Evolutionary conservation across 1,284 basidiomycete genomes (phyloP).

Genomic region (Stygiomarasmius scandens): DNA sequence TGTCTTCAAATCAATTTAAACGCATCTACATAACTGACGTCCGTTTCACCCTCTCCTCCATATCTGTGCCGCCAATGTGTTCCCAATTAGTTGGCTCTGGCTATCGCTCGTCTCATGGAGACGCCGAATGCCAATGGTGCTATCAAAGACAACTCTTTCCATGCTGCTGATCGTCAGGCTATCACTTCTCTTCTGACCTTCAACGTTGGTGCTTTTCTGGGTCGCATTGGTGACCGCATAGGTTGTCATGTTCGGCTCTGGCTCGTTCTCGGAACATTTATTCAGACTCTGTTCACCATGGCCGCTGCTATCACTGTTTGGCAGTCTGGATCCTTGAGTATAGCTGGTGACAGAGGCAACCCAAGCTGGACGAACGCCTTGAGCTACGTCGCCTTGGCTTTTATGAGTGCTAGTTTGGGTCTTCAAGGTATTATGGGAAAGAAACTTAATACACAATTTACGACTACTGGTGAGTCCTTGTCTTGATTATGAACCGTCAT

Average conservation of each 20-base stretch:
- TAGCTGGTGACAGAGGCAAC: slow-evolving; percentile 44
- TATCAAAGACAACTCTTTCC: slow-evolving; percentile 49
- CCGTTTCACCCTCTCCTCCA: too few relatives aligned
- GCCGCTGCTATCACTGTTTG: slow-evolving; percentile 53
- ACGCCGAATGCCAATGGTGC: slow-evolving; percentile 23
- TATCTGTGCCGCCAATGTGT: background rate
- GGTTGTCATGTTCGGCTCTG: slow-evolving; percentile 64
- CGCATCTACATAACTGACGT: slow-evolving; percentile 34
- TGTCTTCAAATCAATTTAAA: too few relatives aligned
- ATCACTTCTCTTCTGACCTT: slow-evolving; percentile 63
- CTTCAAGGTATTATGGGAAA: slow-evolving; percentile 72
- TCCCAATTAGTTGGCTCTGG: too few relatives aligned
- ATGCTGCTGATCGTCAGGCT: slow-evolving; percentile 66
- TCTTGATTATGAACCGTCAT: background rate
- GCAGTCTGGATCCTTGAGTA: slow-evolving; percentile 46
- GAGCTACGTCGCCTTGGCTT: slow-evolving; percentile 58
- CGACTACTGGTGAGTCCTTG: slow-evolving; percentile 50
- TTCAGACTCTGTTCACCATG: slow-evolving; percentile 64
- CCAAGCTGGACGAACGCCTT: slow-evolving; percentile 58
- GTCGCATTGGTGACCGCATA: slow-evolving; percentile 26
- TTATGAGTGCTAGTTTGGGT: slow-evolving; percentile 62
- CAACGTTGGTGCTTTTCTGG: slow-evolving; percentile 51
- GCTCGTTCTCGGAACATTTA: slow-evolving; percentile 57
- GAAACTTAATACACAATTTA: slow-evolving; percentile 60
- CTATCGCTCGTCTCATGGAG: slow-evolving; percentile 52